Base-by-base conservation (phyloP, 1,284 basidiomycete genomes). In the Inonotus hispidus region DNA sequence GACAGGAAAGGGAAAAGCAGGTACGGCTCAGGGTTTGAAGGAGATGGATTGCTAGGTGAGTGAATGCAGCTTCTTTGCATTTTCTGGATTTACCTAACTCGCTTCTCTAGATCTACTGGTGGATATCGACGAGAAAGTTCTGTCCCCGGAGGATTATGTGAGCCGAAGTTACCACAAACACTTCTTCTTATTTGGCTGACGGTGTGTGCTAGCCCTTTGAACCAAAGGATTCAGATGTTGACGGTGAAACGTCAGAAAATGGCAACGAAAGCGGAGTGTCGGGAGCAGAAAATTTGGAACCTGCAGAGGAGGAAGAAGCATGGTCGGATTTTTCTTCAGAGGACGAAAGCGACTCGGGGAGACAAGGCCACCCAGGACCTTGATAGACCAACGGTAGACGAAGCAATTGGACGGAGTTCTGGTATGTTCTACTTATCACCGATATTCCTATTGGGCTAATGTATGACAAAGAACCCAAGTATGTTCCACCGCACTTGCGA, bases 401-500 rank as follows among this genome's bases (percentile, higher is more conserved):
- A 23, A 19, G 55, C 5, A 23, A 27, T 10, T 46, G 23, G n/a
- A 46, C n/a, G 13, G 6, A 46, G 10, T 32, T 35, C 29, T 35
- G 55, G 55, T 56, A 16, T 25, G 41, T 52, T 10, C 8, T 35
- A 10, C 25, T 49, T 32, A 32, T 11, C 4, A 39, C 32, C 29
- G 1, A 11, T 23, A 21, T 53, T 19, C 21, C 50, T 49, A 47
- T 38, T 54, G n/a, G n/a, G n/a, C 38, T 58, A 4, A 53, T 32
- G 10, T 23, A 10, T 57, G 39, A 38, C n/a, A 25, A 35, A 79
- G 78, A 68, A 46, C 72, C 77, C 37, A 75, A 78, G 55, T 88
- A 92, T 71, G 68, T 90, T 53, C 84, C 88, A 14, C 86, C 90
- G 38, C 79, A 86, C 68, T 73, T 88, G 13, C 78, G 89, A 60